Percentiles rank a stretch among this genome's conserved stretches.
Evolutionary conservation across 352 stramenopile genomes (phyloP).

Genomic region (Lagenidium giganteum): DNA sequence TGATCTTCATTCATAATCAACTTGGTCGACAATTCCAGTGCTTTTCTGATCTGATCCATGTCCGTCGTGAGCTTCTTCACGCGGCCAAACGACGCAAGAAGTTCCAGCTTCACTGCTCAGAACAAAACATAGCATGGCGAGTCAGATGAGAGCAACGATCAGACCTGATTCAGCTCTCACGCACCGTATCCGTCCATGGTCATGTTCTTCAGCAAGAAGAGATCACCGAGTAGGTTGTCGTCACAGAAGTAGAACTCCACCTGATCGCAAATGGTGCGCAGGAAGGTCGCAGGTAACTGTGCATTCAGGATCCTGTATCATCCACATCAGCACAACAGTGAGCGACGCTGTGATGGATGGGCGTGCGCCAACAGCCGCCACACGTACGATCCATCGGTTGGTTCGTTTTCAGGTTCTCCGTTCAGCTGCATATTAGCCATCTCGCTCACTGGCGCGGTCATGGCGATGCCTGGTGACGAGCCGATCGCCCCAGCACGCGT

Average conservation of each 20-base stretch:
- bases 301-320: conserved; percentile 20
- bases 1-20: conserved; percentile 65
- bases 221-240: conserved; percentile 64
- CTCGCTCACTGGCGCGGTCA: no score
- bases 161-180: conserved; percentile 5
- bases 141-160: background rate
- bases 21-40: conserved; percentile 71
- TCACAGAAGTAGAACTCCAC: conserved; percentile 80
- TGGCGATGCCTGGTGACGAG: conserved; percentile 21
- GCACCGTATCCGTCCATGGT: conserved; percentile 67
- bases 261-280: conserved; percentile 72
- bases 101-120: conserved; percentile 51
- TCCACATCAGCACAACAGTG: no score
- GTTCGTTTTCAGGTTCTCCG: conserved; percentile 28
- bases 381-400: no score
- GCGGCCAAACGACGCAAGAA: conserved; percentile 63
- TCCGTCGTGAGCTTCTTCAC: conserved; percentile 77
- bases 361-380: conserved; percentile 13
- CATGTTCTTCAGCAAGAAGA: conserved; percentile 80
- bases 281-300: conserved; percentile 59
- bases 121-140: background rate
- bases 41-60: conserved; percentile 62
- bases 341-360: no score
- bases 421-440: conserved; percentile 36
- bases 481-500: conserved; percentile 39